A percentile compares a stretch with the other conserved stretches of the same genome.
phyloP scores from a whole-genome alignment of 2,329 filamentous ascomycete genomes.

The Aspergillus sp. region DNA sequence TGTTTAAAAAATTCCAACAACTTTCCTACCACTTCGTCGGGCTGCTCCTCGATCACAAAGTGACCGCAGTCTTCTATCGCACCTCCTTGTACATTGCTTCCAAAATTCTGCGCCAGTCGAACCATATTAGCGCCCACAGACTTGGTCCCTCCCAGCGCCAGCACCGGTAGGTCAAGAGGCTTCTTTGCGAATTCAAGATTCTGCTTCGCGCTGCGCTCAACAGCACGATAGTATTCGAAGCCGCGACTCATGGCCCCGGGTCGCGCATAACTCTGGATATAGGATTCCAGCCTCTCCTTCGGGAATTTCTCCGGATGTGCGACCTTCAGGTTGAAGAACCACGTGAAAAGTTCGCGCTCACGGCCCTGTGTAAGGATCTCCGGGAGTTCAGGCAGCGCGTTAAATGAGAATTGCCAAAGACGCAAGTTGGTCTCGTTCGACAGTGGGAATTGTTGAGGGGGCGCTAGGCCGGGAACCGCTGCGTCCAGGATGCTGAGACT shows the following conservation, averaged over 20 bases:
- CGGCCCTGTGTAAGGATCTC: slow-evolving; percentile 22
- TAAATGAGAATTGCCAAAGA: slow-evolving; percentile 29
- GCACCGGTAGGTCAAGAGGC: slow-evolving; percentile 19
- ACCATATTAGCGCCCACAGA: slow-evolving; percentile 15
- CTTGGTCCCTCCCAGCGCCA: slow-evolving; percentile 16
- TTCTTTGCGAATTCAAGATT: slow-evolving; percentile 21
- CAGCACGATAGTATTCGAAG: slow-evolving; percentile 28
- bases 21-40: slow-evolving; percentile 15
- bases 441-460: slow-evolving; percentile 19
- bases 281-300: slow-evolving; percentile 17
- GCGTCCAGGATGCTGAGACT: slow-evolving; percentile 24
- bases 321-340: slow-evolving; percentile 26
- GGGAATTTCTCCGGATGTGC: slow-evolving; percentile 12
- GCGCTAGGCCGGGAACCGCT: slow-evolving; percentile 20
- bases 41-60: slow-evolving; percentile 27
- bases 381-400: slow-evolving; percentile 26
- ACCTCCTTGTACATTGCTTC: slow-evolving; percentile 19
- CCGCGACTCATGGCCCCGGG: slow-evolving; percentile 26
- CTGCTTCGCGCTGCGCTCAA: slow-evolving; percentile 20
- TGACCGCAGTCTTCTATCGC: slow-evolving; percentile 26
- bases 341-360: slow-evolving; percentile 23
- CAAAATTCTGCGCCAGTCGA: slow-evolving; percentile 16
- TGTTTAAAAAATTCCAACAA: slow-evolving; percentile 16
- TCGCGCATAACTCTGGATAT: slow-evolving; percentile 22
- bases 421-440: slow-evolving; percentile 18